These are phyloP conservation scores for Parmales sp. DNA, from an alignment of 108 stramenopile species.

Conservation along the genomic window DNA sequence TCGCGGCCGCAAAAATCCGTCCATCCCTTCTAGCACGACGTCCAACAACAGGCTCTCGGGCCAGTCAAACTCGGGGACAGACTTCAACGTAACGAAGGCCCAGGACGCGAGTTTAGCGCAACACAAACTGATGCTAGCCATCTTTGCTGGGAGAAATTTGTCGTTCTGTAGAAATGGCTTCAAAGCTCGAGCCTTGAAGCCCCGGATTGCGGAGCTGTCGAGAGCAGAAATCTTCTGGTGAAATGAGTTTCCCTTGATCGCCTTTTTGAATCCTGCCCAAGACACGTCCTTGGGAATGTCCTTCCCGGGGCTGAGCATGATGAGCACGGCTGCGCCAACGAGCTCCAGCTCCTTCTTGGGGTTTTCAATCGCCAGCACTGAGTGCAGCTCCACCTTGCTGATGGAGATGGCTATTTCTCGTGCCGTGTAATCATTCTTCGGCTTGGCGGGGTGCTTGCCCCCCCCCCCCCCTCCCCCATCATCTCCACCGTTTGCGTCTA, in stretches of 20 bases:
- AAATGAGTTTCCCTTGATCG: neutral
- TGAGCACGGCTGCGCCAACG: neutral
- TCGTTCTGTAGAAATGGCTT: neutral
- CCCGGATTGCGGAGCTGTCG: neutral
- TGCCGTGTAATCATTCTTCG: neutral
- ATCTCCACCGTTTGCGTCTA: neutral
- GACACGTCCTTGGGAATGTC: constrained; percentile 1
- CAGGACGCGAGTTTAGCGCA: constrained; percentile 3
- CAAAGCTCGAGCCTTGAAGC: constrained; percentile 3
- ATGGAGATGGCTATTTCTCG: neutral
- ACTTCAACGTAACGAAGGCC: neutral
- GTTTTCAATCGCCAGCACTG: neutral
- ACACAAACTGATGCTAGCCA: neutral
- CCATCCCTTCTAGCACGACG: constrained; percentile 1
- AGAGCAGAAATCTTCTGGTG: neutral
- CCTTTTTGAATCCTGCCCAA: constrained; percentile 6
- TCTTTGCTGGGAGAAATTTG: neutral
- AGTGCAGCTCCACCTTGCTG: neutral
- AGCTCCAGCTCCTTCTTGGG: neutral
- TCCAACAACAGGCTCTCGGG: neutral
- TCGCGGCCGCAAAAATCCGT: too few species aligned
- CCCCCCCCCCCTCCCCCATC: neutral
- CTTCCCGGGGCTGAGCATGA: constrained; percentile 3
- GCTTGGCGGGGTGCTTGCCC: neutral
- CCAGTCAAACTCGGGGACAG: neutral